A percentile compares a stretch with the other conserved stretches of the same genome.
phyloP scores from a whole-genome alignment of 352 stramenopile genomes.

The Phytophthora crassamura region DNA sequence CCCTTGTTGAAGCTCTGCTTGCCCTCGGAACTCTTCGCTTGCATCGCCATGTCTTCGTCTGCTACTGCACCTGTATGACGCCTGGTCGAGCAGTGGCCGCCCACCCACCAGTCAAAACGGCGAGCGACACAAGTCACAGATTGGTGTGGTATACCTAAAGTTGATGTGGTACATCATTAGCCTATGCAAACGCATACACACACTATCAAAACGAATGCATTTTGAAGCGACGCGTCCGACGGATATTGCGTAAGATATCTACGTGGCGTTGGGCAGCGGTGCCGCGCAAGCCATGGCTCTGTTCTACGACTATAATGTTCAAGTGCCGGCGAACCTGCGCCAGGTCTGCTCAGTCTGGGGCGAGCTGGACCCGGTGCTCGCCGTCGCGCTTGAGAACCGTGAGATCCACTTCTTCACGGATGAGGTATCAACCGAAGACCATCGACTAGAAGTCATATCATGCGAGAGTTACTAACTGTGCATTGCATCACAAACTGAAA shows the following conservation, averaged over 20 bases:
- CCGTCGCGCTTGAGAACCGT: constrained; percentile 81
- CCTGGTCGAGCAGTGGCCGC: constrained; percentile 6
- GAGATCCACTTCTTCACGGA: constrained; percentile 92
- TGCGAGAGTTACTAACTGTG: no score
- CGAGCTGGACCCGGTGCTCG: constrained; percentile 84
- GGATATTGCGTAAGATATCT: constrained; percentile 15
- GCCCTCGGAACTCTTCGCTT: constrained; percentile 32
- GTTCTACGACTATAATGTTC: constrained; percentile 87
- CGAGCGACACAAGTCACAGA: background rate
- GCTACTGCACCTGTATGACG: background rate
- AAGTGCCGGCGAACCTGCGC: constrained; percentile 66
- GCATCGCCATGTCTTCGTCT: constrained; percentile 37
- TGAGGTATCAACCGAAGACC: constrained; percentile 53
- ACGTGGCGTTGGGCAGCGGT: background rate
- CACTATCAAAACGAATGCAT: constrained; percentile 5
- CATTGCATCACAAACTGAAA: background rate
- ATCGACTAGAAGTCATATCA: no score
- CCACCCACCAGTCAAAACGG: constrained; percentile 33
- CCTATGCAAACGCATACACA: no score
- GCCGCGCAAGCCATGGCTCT: constrained; percentile 46
- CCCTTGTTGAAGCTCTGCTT: constrained; percentile 38
- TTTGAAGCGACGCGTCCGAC: constrained; percentile 27
- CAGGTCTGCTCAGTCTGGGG: constrained; percentile 85
- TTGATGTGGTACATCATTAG: no score
- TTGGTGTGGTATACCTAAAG: background rate